Conservation (phyloP, 2,329 filamentous ascomycete species). For the Geosmithia putterillii region DNA sequence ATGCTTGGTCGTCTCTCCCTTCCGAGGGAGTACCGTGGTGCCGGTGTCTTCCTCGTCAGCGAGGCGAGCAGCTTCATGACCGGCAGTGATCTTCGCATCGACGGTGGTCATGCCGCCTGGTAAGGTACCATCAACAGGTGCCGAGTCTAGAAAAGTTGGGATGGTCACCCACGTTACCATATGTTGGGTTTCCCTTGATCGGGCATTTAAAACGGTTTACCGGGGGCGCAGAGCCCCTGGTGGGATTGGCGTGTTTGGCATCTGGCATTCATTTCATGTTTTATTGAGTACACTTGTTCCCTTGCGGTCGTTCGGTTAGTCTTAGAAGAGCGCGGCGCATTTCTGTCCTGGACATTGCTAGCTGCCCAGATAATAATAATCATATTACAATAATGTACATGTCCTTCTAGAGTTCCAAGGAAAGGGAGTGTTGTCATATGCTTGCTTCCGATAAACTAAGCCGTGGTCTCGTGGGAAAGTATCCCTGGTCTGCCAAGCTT, state of each 20-base stretch:
- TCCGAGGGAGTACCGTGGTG: conserved; percentile 59
- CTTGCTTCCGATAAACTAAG: background rate
- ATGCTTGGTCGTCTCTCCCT: conserved; percentile 63
- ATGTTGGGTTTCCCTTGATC: background rate
- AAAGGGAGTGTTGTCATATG: too few species aligned
- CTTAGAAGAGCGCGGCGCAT: background rate
- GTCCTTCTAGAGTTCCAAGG: too few species aligned
- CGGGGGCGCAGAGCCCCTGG: background rate
- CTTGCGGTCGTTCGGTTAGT: background rate
- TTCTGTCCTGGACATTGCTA: background rate
- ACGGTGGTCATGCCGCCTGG: conserved; percentile 57
- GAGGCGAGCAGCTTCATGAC: conserved; percentile 67
- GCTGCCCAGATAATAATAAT: background rate
- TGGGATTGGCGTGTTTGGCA: background rate
- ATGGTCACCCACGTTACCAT: background rate
- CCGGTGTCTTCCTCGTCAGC: conserved; percentile 60
- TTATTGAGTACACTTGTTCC: background rate
- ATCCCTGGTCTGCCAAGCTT: conserved; percentile 29
- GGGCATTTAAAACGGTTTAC: background rate
- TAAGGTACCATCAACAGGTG: conserved; percentile 14
- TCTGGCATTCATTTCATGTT: background rate
- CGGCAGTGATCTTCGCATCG: conserved; percentile 56
- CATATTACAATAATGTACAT: background rate
- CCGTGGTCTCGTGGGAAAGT: conserved; percentile 16
- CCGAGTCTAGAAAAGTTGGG: background rate